These are phyloP conservation scores for Mollisiaceae sp. DNA, from an alignment of 2,329 filamentous ascomycete genomes.

Conservation along the genomic window DNA sequence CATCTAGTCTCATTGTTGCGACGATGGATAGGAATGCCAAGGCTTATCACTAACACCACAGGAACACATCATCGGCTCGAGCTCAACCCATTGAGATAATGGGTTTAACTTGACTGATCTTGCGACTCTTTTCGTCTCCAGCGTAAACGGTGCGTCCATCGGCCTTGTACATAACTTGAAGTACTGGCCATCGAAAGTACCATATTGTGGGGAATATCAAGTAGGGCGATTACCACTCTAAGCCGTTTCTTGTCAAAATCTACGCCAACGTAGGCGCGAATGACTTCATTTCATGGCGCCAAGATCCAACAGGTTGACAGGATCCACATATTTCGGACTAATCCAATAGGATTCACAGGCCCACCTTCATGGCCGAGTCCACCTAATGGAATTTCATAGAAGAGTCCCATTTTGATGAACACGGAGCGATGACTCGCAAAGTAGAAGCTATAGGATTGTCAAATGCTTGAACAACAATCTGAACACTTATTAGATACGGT, in stretches of 20 bases:
- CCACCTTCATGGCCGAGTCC: neutral
- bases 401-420: neutral
- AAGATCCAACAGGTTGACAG: neutral
- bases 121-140: neutral
- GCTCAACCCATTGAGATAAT: neutral
- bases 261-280: neutral
- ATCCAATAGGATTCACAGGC: neutral
- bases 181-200: neutral
- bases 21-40: neutral
- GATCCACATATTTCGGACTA: neutral
- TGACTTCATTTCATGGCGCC: neutral
- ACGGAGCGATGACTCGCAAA: slow-evolving; percentile 16
- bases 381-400: neutral
- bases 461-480: neutral
- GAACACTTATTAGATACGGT: neutral
- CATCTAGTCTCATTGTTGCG: neutral
- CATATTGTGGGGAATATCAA: neutral
- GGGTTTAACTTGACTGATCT: neutral
- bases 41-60: neutral
- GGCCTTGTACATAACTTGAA: neutral
- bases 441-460: slow-evolving; percentile 62
- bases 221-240: neutral
- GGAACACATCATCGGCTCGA: neutral
- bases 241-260: neutral
- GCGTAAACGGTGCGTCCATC: neutral